Conservation (phyloP, 352 stramenopile genomes). For the Phytophthora brassicae region DNA sequence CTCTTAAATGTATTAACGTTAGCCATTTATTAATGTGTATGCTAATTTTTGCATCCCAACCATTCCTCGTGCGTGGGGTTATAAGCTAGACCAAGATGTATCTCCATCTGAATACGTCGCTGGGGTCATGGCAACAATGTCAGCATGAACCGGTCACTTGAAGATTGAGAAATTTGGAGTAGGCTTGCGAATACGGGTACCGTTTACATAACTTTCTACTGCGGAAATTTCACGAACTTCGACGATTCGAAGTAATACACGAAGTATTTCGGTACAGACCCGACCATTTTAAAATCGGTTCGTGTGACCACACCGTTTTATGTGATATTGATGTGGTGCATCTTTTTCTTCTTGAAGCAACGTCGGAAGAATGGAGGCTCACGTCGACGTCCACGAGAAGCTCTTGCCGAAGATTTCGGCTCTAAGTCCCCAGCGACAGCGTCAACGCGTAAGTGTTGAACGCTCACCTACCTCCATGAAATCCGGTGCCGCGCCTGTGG, state of each 20-base stretch:
- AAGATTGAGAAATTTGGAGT: too few species aligned
- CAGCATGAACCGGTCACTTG: conserved; percentile 24
- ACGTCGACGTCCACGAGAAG: conserved; percentile 43
- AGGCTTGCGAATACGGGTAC: too few species aligned
- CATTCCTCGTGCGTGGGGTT: conserved; percentile 25
- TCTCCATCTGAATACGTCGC: conserved; percentile 28
- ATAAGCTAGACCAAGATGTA: conserved; percentile 16
- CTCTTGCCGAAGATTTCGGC: conserved; percentile 32
- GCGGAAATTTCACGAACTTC: too few species aligned
- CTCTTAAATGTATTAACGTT: neutral
- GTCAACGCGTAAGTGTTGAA: conserved; percentile 16
- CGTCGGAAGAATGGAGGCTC: conserved; percentile 19
- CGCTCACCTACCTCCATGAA: conserved; percentile 5
- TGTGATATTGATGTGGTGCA: too few species aligned
- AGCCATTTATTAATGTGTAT: neutral
- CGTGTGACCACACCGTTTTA: too few species aligned
- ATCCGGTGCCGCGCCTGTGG: neutral
- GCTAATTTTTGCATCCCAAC: conserved; percentile 20
- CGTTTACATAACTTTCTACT: too few species aligned
- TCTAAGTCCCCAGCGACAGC: conserved; percentile 17
- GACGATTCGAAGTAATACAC: too few species aligned
- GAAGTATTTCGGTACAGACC: too few species aligned
- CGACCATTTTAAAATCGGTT: too few species aligned
- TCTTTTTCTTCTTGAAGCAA: too few species aligned
- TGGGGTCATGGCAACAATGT: conserved; percentile 17